Evolutionary conservation across 371 early-diverging fungal genomes (phyloP).

Genomic region (Blakeslea trispora): DNA sequence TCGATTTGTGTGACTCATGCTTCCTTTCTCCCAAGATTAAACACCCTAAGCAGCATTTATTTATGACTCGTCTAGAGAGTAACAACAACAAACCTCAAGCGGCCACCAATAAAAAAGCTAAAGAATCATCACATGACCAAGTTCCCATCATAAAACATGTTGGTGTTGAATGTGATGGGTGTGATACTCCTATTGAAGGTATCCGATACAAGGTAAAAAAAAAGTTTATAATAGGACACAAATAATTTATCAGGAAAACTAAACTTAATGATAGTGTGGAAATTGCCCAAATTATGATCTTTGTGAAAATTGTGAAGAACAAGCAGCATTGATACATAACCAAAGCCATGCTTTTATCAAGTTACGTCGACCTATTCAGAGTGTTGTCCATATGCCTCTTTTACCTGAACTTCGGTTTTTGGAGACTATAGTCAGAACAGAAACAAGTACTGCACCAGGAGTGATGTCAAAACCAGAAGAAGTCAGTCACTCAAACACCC

Average conservation of each 20-base stretch:
- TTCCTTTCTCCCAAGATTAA: slow-evolving; percentile 35
- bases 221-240: no score
- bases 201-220: slow-evolving; percentile 62
- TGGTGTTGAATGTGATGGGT: slow-evolving; percentile 52
- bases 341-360: slow-evolving; percentile 56
- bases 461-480: background rate
- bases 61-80: slow-evolving; percentile 36
- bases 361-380: slow-evolving; percentile 36
- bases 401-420: slow-evolving; percentile 16
- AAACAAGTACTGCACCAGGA: background rate
- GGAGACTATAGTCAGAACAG: background rate
- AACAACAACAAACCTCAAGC: background rate
- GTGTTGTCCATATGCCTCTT: slow-evolving; percentile 1
- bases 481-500: background rate
- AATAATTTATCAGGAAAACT: no score
- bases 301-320: slow-evolving; percentile 58
- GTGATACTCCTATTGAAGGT: slow-evolving; percentile 42
- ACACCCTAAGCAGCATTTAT: slow-evolving; percentile 41
- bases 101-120: background rate
- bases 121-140: background rate
- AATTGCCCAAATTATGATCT: slow-evolving; percentile 59
- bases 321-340: slow-evolving; percentile 35
- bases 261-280: slow-evolving; percentile 62
- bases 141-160: slow-evolving; percentile 24
- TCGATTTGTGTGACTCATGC: slow-evolving; percentile 54